Conservation (phyloP, 2,329 filamentous ascomycete species). For the Geosmithia morbida region DNA sequence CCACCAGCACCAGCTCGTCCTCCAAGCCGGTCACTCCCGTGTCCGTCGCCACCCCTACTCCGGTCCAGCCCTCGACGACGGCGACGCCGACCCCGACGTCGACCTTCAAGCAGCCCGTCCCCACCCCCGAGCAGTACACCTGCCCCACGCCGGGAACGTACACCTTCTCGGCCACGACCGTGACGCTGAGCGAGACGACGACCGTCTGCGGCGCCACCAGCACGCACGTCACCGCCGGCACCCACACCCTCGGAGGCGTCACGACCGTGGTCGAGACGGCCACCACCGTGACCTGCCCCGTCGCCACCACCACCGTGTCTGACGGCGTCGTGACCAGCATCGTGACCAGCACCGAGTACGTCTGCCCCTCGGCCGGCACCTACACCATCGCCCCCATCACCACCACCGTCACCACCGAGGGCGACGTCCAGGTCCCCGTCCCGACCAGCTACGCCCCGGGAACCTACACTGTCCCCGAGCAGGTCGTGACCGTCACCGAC, state of each 20-base stretch:
- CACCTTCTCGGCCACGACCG: constrained; percentile 60
- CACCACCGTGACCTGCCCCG: constrained; percentile 57
- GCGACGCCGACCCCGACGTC: constrained; percentile 7
- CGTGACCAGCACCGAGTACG: constrained; percentile 55
- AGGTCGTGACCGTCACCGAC: constrained; percentile 53
- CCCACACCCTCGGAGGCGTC: constrained; percentile 56
- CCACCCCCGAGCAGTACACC: constrained; percentile 35
- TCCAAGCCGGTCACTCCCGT: constrained; percentile 4
- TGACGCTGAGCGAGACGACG: constrained; percentile 51
- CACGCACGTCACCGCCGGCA: constrained; percentile 47
- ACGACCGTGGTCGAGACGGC: constrained; percentile 53
- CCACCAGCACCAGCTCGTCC: no score
- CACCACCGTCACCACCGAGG: constrained; percentile 39
- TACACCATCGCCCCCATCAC: constrained; percentile 62
- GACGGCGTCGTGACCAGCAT: constrained; percentile 45
- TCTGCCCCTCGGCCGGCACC: constrained; percentile 59
- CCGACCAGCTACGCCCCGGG: constrained; percentile 52
- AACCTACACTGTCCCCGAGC: constrained; percentile 56
- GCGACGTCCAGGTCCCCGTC: constrained; percentile 48
- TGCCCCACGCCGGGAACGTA: constrained; percentile 58
- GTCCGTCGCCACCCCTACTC: constrained; percentile 9
- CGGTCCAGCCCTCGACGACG: constrained; percentile 11
- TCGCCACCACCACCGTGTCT: constrained; percentile 45
- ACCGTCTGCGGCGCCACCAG: constrained; percentile 51
- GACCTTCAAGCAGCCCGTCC: constrained; percentile 30